Base-by-base conservation (phyloP, 1,284 basidiomycete species). In the Ceratobasidium papillatum region DNA sequence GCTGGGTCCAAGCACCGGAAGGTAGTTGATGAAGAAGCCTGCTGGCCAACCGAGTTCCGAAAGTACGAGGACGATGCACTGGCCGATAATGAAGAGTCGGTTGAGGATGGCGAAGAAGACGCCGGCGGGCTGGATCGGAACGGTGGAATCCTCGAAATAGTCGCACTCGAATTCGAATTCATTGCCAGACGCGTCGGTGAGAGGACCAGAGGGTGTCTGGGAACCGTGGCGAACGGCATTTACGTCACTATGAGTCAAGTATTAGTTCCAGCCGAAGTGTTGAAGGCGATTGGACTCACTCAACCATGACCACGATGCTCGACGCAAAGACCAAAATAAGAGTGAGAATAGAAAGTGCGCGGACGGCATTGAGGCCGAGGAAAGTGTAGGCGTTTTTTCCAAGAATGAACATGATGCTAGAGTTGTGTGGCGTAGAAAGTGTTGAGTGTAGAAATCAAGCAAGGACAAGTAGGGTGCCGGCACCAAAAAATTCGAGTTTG, bases 61-160 rank as follows among this genome's bases (percentile, higher is more conserved):
- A 74, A 95, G 82, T 76, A 94, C 80, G 74, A 96, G 87, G 45
- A 94, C 85, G 77, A 94, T 79, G 64, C 88, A 86, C 81, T 94
- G 91, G 81, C 90, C 88, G 76, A 94, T 86, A 83, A 95, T 93
- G 79, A 96, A 87, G 47, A 96, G 82, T 25, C 93, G 86, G 80
- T 93, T 91, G 69, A 95, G 84, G 63, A 95, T 89, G 0, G 93
- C 91, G 92, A 94, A 96, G 82, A 95, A 95, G 0, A 88, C 88
- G 19, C 94, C 94, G 1, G 92, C 94, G 59, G 93, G 85, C 82
- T 96, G 93, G 80, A 94, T 92, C 0, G 94, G 94, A 27, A 77
- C 76, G 14, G 76, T 77, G 17, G 75, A 76, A 22, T 34, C 66
- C n/a, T 76, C 76, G 43, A 77, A 76, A 47, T 77, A 77, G 51